Base-by-base conservation (phyloP, 345 rosid species). In the Populus pruinosa region DNA sequence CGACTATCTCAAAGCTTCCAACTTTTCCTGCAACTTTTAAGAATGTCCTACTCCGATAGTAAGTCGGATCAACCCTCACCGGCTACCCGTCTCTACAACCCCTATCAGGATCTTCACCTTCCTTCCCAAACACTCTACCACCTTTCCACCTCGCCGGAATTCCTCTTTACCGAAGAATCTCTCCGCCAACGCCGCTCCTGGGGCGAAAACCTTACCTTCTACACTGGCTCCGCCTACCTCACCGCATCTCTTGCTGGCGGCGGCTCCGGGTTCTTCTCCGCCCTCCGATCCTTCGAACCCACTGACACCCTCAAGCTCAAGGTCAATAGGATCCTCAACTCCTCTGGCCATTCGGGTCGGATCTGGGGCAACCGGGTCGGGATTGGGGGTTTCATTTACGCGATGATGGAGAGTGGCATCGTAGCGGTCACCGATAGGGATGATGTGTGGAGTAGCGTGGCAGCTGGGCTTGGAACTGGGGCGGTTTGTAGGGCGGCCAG, bases 181-280 rank as follows among this genome's bases (percentile, higher is more conserved):
- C n/a, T 87, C 72, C 88, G 81, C 83, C 96, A 92, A 67, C 98
- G 97, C 80, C 97, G 99, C 67, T 89, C 98, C 63, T 95, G 99
- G 99, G 98, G 99, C 14, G 99, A 93, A 85, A 96, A 93, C 66
- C 91, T 96, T 76, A 92, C 98, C 56, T 96, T 93, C 76, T 96
- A 96, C 83, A 93, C 99, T 70, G 99, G 99, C 10, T 74, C 90
- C 5, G 89, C 92, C 68, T 95, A 95, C 81, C 89, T 93, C 41
- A 87, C 86, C 16, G 96, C 92, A 20, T 87, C 98, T 17, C 61
- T 87, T 35, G 81, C 81, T 70, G 99, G 97, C 2, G 97, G 90
- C 33, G 65, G 88, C 6, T 62, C 49, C 6, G 99, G 99, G 0
- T 18, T 90, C 21, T 25, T 79, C 80, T 78, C 91, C 9, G 97